Conservation (phyloP, 2,329 filamentous ascomycete species). For the Neofusicoccum umdonicola region DNA sequence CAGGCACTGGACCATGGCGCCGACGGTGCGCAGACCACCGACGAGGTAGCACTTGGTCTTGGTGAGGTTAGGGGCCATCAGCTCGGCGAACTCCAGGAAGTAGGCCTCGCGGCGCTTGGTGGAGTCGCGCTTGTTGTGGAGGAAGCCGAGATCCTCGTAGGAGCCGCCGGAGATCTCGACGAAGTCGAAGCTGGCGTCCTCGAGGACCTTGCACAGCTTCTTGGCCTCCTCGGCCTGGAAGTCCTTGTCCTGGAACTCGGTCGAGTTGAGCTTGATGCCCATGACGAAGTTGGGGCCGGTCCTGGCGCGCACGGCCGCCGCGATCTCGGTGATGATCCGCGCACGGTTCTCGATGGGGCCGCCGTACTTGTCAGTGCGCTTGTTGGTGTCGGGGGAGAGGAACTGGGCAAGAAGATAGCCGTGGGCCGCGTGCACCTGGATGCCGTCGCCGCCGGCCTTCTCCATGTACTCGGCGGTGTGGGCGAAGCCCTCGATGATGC, state of each 20-base stretch:
- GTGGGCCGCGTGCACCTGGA: conserved; percentile 40
- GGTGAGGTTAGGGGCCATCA: conserved; percentile 47
- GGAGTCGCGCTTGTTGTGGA: conserved; percentile 50
- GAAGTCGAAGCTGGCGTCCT: conserved; percentile 49
- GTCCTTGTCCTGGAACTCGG: conserved; percentile 51
- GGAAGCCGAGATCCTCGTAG: conserved; percentile 52
- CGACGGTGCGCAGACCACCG: conserved; percentile 53
- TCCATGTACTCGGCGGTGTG: conserved; percentile 60
- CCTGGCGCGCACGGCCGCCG: conserved; percentile 29
- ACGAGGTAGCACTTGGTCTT: conserved; percentile 59
- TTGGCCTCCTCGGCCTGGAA: conserved; percentile 49
- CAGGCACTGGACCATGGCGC: conserved; percentile 57
- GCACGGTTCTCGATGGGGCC: conserved; percentile 36
- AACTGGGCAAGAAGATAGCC: conserved; percentile 40
- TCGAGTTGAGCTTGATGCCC: conserved; percentile 55
- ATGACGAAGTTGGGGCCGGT: conserved; percentile 39
- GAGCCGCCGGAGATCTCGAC: conserved; percentile 61
- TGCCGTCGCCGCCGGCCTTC: conserved; percentile 56
- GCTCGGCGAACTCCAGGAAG: conserved; percentile 57
- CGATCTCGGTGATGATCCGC: conserved; percentile 35
- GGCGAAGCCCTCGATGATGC: conserved; percentile 59
- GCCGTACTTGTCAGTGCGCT: conserved; percentile 37
- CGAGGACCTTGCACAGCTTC: conserved; percentile 44
- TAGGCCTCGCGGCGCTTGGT: conserved; percentile 56
- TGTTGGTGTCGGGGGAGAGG: conserved; percentile 35